These are phyloP conservation scores for Friedmanniomyces endolithicus DNA, from an alignment of 495 filamentous ascomycete species.

Conservation along the genomic window DNA sequence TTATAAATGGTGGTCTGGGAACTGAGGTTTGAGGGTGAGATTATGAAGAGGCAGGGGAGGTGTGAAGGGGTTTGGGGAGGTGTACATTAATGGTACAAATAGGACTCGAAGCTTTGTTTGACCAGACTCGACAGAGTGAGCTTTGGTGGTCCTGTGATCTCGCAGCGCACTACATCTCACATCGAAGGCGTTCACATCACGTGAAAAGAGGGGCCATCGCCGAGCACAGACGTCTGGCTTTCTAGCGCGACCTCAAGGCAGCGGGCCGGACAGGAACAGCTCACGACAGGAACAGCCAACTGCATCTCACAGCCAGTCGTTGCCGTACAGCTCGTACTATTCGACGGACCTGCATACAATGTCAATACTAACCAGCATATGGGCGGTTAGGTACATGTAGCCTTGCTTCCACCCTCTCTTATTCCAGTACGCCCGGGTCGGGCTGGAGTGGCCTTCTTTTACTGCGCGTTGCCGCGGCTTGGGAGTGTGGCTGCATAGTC, in stretches of 20 bases:
- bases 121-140: no score
- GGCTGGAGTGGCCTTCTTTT: no score
- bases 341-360: conserved; percentile 9
- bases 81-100: no score
- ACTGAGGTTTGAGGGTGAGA: no score
- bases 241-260: background rate
- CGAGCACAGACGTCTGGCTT: background rate
- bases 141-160: no score
- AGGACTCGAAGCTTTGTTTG: no score
- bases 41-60: no score
- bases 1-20: conserved; percentile 31
- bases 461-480: no score
- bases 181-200: background rate
- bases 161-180: no score
- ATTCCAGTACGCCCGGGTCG: background rate
- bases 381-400: background rate
- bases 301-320: conserved; percentile 7
- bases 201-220: background rate
- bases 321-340: background rate
- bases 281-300: background rate
- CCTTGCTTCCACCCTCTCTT: background rate
- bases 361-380: conserved; percentile 1
- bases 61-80: no score
- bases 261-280: background rate
- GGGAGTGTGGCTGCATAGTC: no score